A percentile compares a stretch with the other conserved stretches of the same genome.
Conservation (phyloP, 257 asterid genomes). For the Salvia rosmarinus region DNA sequence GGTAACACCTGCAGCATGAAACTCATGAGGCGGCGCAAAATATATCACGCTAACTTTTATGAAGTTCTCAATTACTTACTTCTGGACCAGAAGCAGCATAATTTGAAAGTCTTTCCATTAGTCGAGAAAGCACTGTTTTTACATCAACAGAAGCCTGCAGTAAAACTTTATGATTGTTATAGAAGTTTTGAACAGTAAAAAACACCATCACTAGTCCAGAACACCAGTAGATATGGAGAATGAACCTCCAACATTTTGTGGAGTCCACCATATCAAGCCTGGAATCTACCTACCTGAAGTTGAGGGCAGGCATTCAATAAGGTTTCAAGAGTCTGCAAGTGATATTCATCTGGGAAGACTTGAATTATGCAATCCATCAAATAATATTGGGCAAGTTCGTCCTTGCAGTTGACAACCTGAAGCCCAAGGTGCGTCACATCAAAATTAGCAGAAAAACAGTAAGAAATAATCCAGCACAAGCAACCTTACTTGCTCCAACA, state of each 20-base stretch:
- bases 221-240: constrained; percentile 24
- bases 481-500: constrained; percentile 85
- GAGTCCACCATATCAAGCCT: constrained; percentile 19
- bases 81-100: constrained; percentile 95
- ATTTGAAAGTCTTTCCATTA: constrained; percentile 97
- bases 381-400: constrained; percentile 92
- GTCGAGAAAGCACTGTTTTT: constrained; percentile 89
- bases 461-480: constrained; percentile 23
- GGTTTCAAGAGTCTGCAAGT: constrained; percentile 94
- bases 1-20: constrained; percentile 81
- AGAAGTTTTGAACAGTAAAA: constrained; percentile 28
- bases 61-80: constrained; percentile 50
- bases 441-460: constrained; percentile 16
- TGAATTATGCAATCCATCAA: constrained; percentile 99
- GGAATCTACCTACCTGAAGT: constrained; percentile 75
- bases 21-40: constrained; percentile 46
- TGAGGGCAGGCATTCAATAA: constrained; percentile 96
- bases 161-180: constrained; percentile 36
- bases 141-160: constrained; percentile 90
- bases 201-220: constrained; percentile 6
- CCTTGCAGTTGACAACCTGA: constrained; percentile 98
- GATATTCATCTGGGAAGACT: constrained; percentile 98
- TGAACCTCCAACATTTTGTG: constrained; percentile 21
- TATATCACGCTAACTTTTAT: constrained; percentile 29
- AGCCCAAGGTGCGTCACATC: constrained; percentile 34